These are phyloP conservation scores for Nepenthes alata DNA, from an alignment of 179 eudicot genomes.

Conservation along the genomic window DNA sequence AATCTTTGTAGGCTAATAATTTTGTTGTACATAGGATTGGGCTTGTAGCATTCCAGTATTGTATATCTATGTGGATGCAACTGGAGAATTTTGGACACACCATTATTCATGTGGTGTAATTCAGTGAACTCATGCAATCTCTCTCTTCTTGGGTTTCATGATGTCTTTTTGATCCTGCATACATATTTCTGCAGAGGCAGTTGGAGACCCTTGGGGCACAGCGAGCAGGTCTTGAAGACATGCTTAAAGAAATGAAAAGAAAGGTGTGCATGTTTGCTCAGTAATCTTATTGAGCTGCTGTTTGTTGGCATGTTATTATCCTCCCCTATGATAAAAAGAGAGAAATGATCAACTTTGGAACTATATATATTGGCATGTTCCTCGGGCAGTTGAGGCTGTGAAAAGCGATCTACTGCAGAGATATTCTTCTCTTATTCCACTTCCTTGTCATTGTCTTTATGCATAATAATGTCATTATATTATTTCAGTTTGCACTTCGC, in stretches of 20 bases:
- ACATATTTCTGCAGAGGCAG: constrained; percentile 57
- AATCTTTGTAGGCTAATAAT: too few species aligned
- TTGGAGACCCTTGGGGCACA: constrained; percentile 91
- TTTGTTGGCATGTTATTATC: not conserved
- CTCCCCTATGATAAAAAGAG: not conserved
- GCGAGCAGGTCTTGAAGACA: constrained; percentile 97
- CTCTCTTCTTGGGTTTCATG: not conserved
- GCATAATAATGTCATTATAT: not conserved
- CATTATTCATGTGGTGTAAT: too few species aligned
- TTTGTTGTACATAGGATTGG: too few species aligned
- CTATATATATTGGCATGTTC: too few species aligned
- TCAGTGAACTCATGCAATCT: too few species aligned
- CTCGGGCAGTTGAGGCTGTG: too few species aligned
- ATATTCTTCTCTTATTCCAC: not conserved
- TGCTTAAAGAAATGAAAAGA: constrained; percentile 98
- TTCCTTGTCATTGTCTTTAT: not conserved
- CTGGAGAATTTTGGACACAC: too few species aligned
- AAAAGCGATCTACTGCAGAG: not conserved
- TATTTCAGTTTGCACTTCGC: not conserved
- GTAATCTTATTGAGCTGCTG: not conserved
- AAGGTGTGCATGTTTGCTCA: constrained; percentile 38
- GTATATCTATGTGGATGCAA: too few species aligned
- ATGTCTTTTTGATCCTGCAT: constrained; percentile 1
- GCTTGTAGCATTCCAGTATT: too few species aligned
- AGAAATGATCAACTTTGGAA: not conserved